Percentiles rank a stretch among this genome's conserved stretches.
Conservation (phyloP, 2,329 filamentous ascomycete species). For the Verticillium dahliae region DNA sequence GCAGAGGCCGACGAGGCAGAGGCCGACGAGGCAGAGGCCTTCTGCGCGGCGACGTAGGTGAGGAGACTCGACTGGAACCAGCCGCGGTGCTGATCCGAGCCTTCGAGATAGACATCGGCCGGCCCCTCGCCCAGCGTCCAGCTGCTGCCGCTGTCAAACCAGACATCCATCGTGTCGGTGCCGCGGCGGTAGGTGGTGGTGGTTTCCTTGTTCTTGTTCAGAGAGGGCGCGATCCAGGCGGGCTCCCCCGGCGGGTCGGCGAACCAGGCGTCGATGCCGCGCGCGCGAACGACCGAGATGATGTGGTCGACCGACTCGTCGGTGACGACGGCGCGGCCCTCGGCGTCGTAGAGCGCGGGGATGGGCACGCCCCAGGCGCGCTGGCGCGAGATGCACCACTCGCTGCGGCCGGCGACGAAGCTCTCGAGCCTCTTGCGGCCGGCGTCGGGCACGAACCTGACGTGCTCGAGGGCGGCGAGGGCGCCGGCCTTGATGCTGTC, state of each 20-base stretch:
- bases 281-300: conserved; percentile 66
- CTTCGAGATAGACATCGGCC: conserved; percentile 89
- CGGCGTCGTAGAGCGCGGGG: conserved; percentile 73
- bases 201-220: conserved; percentile 24
- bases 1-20: no score
- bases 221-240: conserved; percentile 65
- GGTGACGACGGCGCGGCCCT: conserved; percentile 71
- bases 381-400: conserved; percentile 98
- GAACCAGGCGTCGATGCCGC: conserved; percentile 93
- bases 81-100: conserved; percentile 90
- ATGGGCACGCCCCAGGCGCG: conserved; percentile 96
- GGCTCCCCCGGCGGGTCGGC: conserved; percentile 69
- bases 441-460: conserved; percentile 71
- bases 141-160: conserved; percentile 97
- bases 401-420: conserved; percentile 80
- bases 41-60: conserved; percentile 67
- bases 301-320: conserved; percentile 78
- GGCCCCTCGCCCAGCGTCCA: conserved; percentile 60
- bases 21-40: conserved; percentile 1
- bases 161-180: conserved; percentile 97
- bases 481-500: conserved; percentile 72
- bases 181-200: conserved; percentile 59
- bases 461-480: conserved; percentile 60
- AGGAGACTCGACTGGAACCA: conserved; percentile 98
- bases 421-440: conserved; percentile 72